Base-by-base conservation (phyloP, 495 filamentous ascomycete genomes). In the Penicillium pancosmium region DNA sequence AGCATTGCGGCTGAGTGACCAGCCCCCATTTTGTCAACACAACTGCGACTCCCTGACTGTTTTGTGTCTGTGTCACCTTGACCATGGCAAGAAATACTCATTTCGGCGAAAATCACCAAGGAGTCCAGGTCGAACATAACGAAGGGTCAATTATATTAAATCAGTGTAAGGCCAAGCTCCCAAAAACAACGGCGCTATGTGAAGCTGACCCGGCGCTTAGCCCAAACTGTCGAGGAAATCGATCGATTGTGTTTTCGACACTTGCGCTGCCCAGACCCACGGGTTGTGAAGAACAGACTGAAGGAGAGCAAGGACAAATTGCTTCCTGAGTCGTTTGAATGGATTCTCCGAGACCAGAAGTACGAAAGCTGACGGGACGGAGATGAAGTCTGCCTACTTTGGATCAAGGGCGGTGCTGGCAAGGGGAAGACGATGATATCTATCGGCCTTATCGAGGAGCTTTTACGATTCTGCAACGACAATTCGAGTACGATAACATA, bases 361-460 rank as follows among this genome's bases (percentile, higher is more conserved):
- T 54, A 54, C 27, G 12, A 16, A 3, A 43, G 23, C 34, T 54
- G 52, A 40, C 11, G n/a, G 18, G n/a, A 54, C 21, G 52, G 52
- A 7, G 16, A 31, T 1, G 52, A 44, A n/a, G 40, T 62, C 47
- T 33, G 61, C 8, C 60, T 79, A 23, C 72, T 82, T 33, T 82
- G 77, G 79, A 73, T 83, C 34, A 80, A 71, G 52, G 75, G 74
- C 35, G 74, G 71, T 57, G 66, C 75, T 35, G 78, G 78, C n/a
- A 80, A 74, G 55, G 77, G 79, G 35, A 82, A 82, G 68, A 82
- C 78, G 2, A 82, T 82, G 79, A 54, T 77, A 47, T 62, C 73
- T 41, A 72, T 70, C 54, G 68, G 72, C 19, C 68, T 76, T 21
- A 64, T 73, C 18, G 54, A 74, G 41, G 63, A 71, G 55, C 46